Percentiles rank a stretch among this genome's conserved stretches.
Conservation (phyloP, 768 basidiomycete species). For the Russula earlei region DNA sequence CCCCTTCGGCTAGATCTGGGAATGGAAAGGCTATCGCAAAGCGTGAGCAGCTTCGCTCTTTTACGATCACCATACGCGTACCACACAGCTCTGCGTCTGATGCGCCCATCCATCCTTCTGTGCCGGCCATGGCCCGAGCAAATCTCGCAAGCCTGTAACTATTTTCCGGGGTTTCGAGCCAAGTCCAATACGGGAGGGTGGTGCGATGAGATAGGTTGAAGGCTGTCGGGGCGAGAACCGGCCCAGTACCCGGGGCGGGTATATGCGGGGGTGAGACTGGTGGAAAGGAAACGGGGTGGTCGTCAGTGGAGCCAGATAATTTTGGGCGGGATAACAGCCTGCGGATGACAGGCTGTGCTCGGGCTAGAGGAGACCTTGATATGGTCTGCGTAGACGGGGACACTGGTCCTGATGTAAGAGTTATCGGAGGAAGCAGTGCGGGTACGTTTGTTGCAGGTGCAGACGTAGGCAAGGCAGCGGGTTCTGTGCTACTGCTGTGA, state of each 20-base stretch:
- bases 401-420: not conserved
- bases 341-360: conserved; percentile 14
- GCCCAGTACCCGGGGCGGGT: conserved; percentile 23
- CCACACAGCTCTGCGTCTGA: conserved; percentile 28
- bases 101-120: conserved; percentile 57
- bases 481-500: conserved; percentile 1
- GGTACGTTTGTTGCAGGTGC: not conserved
- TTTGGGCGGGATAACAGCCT: conserved; percentile 17
- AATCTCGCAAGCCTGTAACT: conserved; percentile 49
- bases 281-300: not conserved
- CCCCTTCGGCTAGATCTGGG: conserved; percentile 38
- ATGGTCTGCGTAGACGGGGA: not conserved
- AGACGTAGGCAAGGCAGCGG: conserved; percentile 3
- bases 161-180: conserved; percentile 55
- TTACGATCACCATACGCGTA: conserved; percentile 6
- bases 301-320: conserved; percentile 7
- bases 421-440: conserved; percentile 7
- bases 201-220: conserved; percentile 65
- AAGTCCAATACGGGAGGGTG: conserved; percentile 47
- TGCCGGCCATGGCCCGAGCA: conserved; percentile 68
- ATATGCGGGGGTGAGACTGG: not conserved
- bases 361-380: conserved; percentile 12
- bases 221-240: conserved; percentile 37
- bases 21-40: conserved; percentile 46
- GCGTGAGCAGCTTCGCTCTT: conserved; percentile 1